Evolutionary conservation across 495 filamentous ascomycete genomes (phyloP).

Genomic region (Penicillium subrubescens): DNA sequence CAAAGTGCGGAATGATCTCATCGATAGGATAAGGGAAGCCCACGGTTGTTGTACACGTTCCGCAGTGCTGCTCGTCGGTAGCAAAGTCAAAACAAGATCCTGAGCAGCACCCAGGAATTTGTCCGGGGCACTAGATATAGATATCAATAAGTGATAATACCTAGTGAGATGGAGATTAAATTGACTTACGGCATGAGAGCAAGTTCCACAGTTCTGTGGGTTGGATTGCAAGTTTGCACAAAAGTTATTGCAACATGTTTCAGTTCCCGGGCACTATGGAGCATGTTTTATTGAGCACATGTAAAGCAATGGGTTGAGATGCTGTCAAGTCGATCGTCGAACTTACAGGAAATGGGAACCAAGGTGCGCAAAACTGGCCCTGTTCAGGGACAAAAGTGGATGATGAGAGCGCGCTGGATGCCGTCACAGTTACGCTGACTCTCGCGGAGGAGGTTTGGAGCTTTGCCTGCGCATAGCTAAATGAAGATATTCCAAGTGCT

Average conservation of each 20-base stretch:
- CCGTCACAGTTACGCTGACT: constrained; percentile 5
- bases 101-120: constrained; percentile 22
- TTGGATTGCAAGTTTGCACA: constrained; percentile 17
- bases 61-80: constrained; percentile 12
- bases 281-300: not conserved
- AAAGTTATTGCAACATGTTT: constrained; percentile 24
- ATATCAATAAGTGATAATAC: not conserved
- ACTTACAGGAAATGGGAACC: constrained; percentile 19
- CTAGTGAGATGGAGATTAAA: not conserved
- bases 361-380: constrained; percentile 4
- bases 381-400: not conserved
- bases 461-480: constrained; percentile 11
- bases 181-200: constrained; percentile 13
- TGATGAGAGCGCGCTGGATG: constrained; percentile 3
- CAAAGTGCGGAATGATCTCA: not conserved
- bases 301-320: not conserved
- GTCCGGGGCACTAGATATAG: constrained; percentile 17
- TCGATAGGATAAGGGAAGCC: not conserved
- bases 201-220: constrained; percentile 20
- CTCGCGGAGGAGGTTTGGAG: not conserved
- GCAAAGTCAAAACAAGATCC: constrained; percentile 20
- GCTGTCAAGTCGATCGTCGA: not conserved
- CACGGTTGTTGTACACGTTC: constrained; percentile 6
- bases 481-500: not conserved
- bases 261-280: constrained; percentile 14